Evolutionary conservation across 1,284 basidiomycete species (phyloP).

Genomic region (Microbotryum lychnidis-dioicae): DNA sequence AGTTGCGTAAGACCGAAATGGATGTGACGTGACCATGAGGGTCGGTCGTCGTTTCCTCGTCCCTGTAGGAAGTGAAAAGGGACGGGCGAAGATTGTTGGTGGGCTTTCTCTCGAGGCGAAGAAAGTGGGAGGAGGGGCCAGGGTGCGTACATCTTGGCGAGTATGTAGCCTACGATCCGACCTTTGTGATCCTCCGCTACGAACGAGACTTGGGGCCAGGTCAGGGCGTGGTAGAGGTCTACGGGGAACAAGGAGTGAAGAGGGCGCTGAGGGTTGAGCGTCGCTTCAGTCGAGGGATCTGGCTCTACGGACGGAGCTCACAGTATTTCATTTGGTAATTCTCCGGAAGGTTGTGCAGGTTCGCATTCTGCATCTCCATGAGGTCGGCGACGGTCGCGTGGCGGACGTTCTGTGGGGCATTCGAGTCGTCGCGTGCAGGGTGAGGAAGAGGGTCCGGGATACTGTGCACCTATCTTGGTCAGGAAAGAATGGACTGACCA

Average conservation of each 20-base stretch:
- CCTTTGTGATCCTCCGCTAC: slow-evolving; percentile 86
- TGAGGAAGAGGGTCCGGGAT: too few relatives aligned
- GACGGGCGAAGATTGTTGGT: background rate
- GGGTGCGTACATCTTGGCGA: slow-evolving; percentile 71
- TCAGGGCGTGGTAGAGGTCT: slow-evolving; percentile 83
- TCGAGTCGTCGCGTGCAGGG: too few relatives aligned
- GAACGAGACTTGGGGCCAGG: slow-evolving; percentile 89
- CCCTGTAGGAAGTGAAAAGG: slow-evolving; percentile 44
- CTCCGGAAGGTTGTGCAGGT: slow-evolving; percentile 71
- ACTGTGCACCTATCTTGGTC: too few relatives aligned
- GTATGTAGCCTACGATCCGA: slow-evolving; percentile 84
- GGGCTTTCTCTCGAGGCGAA: background rate
- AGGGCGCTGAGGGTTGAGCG: background rate
- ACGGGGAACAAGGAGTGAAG: background rate
- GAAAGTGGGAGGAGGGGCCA: background rate
- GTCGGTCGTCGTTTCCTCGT: slow-evolving; percentile 57
- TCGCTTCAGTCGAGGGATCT: background rate
- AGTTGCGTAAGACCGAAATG: slow-evolving; percentile 76
- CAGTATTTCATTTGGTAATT: slow-evolving; percentile 63
- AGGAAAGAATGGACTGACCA: too few relatives aligned
- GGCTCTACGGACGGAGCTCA: slow-evolving; percentile 42
- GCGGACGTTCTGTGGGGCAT: too few relatives aligned
- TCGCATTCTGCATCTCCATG: slow-evolving; percentile 84
- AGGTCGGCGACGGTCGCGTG: slow-evolving; percentile 48
- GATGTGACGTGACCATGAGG: slow-evolving; percentile 82